A percentile compares a stretch with the other conserved stretches of the same genome.
Evolutionary conservation across 179 eudicot genomes (phyloP).

Genomic region (Silene vulgaris): DNA sequence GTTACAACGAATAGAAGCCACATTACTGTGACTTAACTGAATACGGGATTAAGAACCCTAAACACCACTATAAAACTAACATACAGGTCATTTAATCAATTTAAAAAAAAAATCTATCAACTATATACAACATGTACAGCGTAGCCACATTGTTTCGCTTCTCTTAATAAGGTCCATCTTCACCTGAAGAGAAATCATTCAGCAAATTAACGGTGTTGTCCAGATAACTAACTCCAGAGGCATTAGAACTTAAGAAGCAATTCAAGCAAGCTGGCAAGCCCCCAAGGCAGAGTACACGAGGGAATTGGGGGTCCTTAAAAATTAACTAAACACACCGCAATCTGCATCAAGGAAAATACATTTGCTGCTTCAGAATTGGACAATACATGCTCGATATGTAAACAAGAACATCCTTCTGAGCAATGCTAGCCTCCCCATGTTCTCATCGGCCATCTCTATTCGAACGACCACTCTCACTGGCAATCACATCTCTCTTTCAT

Average conservation of each 20-base stretch:
- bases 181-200: conserved; percentile 21
- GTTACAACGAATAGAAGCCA: conserved; percentile 5
- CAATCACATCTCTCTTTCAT: not conserved
- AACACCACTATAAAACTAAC: conserved; percentile 10
- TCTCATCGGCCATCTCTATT: not conserved
- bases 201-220: not conserved
- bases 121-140: conserved; percentile 25
- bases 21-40: conserved; percentile 19
- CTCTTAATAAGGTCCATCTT: not conserved
- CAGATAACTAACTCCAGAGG: not conserved
- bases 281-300: not conserved
- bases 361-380: not conserved
- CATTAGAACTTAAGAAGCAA: not conserved
- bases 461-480: not conserved
- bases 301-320: too few species aligned
- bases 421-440: not conserved
- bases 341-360: not conserved
- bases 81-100: conserved; percentile 21
- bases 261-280: not conserved
- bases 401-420: not conserved
- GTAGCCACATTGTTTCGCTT: not conserved
- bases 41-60: conserved; percentile 14
- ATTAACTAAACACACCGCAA: not conserved
- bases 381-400: not conserved
- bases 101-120: not conserved